Base-by-base conservation (phyloP, 2,329 filamentous ascomycete species). In the Fulvia fulva region DNA sequence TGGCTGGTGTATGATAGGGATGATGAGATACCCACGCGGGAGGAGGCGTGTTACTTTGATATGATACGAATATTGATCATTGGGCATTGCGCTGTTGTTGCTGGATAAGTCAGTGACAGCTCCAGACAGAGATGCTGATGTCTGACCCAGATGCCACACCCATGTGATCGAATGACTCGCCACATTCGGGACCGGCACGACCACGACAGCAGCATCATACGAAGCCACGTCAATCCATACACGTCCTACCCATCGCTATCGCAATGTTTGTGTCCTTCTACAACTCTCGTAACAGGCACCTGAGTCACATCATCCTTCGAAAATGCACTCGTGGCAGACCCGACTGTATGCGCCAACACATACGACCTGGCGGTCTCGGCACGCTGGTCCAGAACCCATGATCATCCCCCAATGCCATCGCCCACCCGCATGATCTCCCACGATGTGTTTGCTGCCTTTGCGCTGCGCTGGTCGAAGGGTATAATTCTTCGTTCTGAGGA, bases 1-100 rank as follows among this genome's bases (percentile, higher is more conserved):
- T 99, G 64, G 88, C 88, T 16, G 90, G 89, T 47, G 67, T 67
- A 54, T 69, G 53, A 63, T 49, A 57, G 3, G 23, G 11, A 9
- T 30, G 21, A 19, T 16, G 21, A 52, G 60, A 52, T 49, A 46
- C 43, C 19, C 51, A 19, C 12, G 26, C 19, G 44, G 44, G 12
- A 12, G 21, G 1, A 12, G 25, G 7, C 6, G n/a, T 51, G n/a
- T n/a, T n/a, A n/a, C n/a, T n/a, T n/a, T 19, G 47, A 51, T 16
- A 51, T 22, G 12, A 22, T 5, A n/a, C n/a, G n/a, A n/a, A n/a
- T n/a, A n/a, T n/a, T n/a, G n/a, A 19, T 47, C 14, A 12, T n/a
- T 2, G 21, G 19, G 44, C 44, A 52, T 41, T 26, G 8, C 16
- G 16, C n/a, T n/a, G 6, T 9, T 14, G 32, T 41, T 21, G 26